phyloP scores from a whole-genome alignment of 495 filamentous ascomycete species.

The Penicillium paradoxum region DNA sequence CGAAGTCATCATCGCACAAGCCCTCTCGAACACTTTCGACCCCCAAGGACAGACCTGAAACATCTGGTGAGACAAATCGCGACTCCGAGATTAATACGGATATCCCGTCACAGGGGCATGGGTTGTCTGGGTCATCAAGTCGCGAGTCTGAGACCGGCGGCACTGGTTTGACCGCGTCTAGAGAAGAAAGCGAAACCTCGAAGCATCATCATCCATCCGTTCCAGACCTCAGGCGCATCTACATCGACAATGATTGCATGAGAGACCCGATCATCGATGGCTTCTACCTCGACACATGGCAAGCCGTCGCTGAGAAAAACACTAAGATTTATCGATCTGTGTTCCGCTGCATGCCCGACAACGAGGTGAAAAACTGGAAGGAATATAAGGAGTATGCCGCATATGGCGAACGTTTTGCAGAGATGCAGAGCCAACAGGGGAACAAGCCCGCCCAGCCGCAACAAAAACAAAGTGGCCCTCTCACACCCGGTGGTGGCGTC shows the following conservation, averaged over 20 bases:
- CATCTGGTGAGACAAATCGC: constrained; percentile 46
- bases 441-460: constrained; percentile 36
- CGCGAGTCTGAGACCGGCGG: constrained; percentile 81
- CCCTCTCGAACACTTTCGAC: constrained; percentile 13
- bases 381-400: constrained; percentile 85
- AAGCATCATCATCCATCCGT: constrained; percentile 53
- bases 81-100: constrained; percentile 21
- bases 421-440: constrained; percentile 54
- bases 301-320: constrained; percentile 85
- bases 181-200: constrained; percentile 37
- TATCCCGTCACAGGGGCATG: constrained; percentile 10
- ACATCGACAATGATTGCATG: constrained; percentile 66
- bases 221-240: constrained; percentile 61
- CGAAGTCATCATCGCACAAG: constrained; percentile 32
- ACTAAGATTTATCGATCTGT: constrained; percentile 88
- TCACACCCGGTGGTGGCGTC: constrained; percentile 11
- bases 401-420: constrained; percentile 74
- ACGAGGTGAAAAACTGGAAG: constrained; percentile 86
- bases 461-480: constrained; percentile 36
- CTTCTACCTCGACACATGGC: constrained; percentile 88
- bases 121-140: constrained; percentile 33
- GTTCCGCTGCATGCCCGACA: constrained; percentile 96
- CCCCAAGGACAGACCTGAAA: constrained; percentile 37
- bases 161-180: constrained; percentile 29
- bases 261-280: constrained; percentile 73